A percentile compares a stretch with the other conserved stretches of the same genome.
phyloP scores from a whole-genome alignment of 208 protist genomes.

The Trypanosoma cruzi region DNA sequence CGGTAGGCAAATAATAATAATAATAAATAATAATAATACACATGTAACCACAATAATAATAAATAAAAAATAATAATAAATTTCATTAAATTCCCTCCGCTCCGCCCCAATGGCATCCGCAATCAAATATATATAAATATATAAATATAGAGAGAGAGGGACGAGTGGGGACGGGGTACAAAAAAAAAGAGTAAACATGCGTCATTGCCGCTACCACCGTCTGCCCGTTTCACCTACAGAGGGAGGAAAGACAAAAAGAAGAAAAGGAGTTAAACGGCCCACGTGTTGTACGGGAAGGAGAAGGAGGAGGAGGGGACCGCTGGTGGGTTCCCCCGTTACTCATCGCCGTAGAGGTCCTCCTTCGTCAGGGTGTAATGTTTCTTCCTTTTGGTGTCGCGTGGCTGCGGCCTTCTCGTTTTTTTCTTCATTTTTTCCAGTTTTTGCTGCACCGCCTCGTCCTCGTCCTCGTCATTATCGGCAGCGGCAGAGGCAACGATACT shows the following conservation, averaged over 20 bases:
- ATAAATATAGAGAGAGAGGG: no score
- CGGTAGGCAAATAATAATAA: no score
- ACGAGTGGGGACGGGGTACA: no score
- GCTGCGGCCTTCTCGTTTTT: slow-evolving; percentile 43
- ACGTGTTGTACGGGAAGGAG: not conserved
- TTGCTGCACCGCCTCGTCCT: slow-evolving; percentile 12
- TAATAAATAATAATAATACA: no score
- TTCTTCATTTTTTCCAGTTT: slow-evolving; percentile 24
- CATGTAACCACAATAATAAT: no score
- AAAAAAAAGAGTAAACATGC: no score
- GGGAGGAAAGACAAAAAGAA: not conserved
- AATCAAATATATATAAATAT: no score
- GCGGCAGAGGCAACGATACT: no score
- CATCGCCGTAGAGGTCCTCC: slow-evolving; percentile 69
- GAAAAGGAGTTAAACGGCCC: not conserved
- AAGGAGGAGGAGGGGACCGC: not conserved
- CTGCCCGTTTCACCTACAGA: not conserved
- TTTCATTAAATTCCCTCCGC: no score
- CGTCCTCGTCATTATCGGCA: slow-evolving; percentile 2
- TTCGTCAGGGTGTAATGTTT: slow-evolving; percentile 85
- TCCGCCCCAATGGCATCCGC: no score
- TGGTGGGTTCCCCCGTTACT: not conserved
- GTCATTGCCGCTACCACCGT: no score
- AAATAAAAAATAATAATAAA: no score
- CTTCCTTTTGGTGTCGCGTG: slow-evolving; percentile 81